phyloP scores from a whole-genome alignment of 129 eudicot genomes.

The Flaveria robusta region DNA sequence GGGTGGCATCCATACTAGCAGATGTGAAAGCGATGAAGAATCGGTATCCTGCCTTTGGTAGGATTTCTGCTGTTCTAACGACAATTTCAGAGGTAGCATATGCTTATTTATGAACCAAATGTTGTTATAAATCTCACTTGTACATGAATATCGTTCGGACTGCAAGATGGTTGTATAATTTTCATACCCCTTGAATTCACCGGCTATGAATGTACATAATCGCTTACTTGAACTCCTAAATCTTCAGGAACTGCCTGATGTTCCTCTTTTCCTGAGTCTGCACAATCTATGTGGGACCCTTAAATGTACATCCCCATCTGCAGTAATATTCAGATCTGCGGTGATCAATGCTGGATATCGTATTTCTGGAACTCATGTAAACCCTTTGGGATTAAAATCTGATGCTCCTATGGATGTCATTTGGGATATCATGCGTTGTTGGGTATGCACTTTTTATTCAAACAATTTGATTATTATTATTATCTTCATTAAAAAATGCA shows the following conservation, averaged over 20 bases:
- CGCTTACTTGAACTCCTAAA: neutral
- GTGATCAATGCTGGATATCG: constrained; percentile 95
- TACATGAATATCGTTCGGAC: neutral
- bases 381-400: constrained; percentile 83
- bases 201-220: neutral
- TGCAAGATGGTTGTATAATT: neutral
- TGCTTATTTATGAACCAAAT: neutral
- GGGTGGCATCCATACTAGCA: constrained; percentile 77
- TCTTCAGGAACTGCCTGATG: constrained; percentile 85
- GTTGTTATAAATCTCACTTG: neutral
- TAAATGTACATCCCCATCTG: constrained; percentile 95
- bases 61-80: constrained; percentile 81
- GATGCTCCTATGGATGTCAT: constrained; percentile 98
- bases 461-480: neutral
- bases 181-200: too few species aligned
- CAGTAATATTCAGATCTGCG: constrained; percentile 86
- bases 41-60: constrained; percentile 81
- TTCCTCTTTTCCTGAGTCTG: constrained; percentile 85
- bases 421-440: constrained; percentile 99
- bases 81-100: constrained; percentile 76
- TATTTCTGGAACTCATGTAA: constrained; percentile 86
- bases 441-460: constrained; percentile 53
- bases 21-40: constrained; percentile 70
- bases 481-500: neutral
- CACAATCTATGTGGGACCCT: constrained; percentile 92